These are phyloP conservation scores for Auriscalpium orientale DNA, from an alignment of 768 basidiomycete species.

Conservation along the genomic window DNA sequence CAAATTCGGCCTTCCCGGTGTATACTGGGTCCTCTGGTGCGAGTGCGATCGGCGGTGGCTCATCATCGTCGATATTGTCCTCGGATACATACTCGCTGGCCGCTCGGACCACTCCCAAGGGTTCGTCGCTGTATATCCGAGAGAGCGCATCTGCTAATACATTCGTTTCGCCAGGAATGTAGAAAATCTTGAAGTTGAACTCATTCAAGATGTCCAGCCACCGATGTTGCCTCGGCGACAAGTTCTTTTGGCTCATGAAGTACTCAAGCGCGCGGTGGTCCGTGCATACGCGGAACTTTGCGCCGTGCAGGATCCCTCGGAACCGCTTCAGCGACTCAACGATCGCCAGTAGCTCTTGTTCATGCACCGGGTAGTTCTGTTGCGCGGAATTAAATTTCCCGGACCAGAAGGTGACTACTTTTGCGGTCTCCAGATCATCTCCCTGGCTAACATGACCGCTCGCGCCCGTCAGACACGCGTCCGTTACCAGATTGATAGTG, in stretches of 20 bases:
- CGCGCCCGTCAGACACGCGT: slow-evolving; percentile 14
- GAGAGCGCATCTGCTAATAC: slow-evolving; percentile 20
- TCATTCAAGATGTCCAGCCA: slow-evolving; percentile 23
- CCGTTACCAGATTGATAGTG: slow-evolving; percentile 18
- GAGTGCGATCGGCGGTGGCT: not conserved
- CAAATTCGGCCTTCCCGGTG: not conserved
- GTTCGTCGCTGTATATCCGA: slow-evolving; percentile 17
- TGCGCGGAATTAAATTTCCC: slow-evolving; percentile 24
- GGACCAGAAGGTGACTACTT: slow-evolving; percentile 23
- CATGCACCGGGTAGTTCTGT: slow-evolving; percentile 16
- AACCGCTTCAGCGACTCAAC: slow-evolving; percentile 31
- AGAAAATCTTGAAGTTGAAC: slow-evolving; percentile 24
- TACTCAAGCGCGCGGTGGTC: slow-evolving; percentile 23
- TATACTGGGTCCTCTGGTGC: not conserved
- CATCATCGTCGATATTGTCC: slow-evolving; percentile 2
- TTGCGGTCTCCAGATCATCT: slow-evolving; percentile 16
- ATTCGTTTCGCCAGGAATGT: slow-evolving; percentile 23
- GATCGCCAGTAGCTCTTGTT: slow-evolving; percentile 20
- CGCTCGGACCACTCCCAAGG: slow-evolving; percentile 16
- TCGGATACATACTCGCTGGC: slow-evolving; percentile 13
- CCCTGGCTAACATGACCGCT: slow-evolving; percentile 23
- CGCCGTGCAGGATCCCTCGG: slow-evolving; percentile 18
- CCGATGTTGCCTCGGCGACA: slow-evolving; percentile 18
- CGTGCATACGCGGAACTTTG: slow-evolving; percentile 17
- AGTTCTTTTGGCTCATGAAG: slow-evolving; percentile 16